Evolutionary conservation across 164 flowering plant genomes (phyloP).

Genomic region (Tinospora cordifolia): DNA sequence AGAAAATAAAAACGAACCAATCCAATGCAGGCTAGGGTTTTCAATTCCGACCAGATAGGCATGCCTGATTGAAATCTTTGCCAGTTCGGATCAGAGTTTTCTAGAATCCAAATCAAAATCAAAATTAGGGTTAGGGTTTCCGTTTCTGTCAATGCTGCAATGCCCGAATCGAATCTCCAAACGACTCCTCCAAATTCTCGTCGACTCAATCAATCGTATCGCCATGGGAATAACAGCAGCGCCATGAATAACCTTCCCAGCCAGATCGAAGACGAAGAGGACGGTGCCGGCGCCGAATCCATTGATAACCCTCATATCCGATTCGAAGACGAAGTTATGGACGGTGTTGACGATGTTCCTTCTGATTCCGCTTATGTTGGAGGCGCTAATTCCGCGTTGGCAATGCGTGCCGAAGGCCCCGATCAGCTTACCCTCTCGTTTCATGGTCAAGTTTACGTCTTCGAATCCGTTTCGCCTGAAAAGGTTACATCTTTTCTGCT

Average conservation of each 20-base stretch:
- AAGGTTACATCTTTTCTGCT: slow-evolving; percentile 23
- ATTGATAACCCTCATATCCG: slow-evolving; percentile 13
- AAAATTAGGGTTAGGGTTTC: not conserved
- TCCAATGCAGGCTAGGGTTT: not conserved
- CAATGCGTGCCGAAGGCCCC: slow-evolving; percentile 15
- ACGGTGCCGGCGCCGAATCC: slow-evolving; percentile 25
- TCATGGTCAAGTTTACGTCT: slow-evolving; percentile 58
- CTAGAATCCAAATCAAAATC: not conserved
- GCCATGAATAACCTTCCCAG: slow-evolving; percentile 14
- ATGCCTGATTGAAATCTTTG: not conserved
- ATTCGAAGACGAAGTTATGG: slow-evolving; percentile 18
- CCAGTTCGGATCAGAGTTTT: not conserved
- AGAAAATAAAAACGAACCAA: slow-evolving; percentile 1
- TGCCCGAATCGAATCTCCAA: slow-evolving; percentile 17
- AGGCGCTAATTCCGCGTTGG: slow-evolving; percentile 15
- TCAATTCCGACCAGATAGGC: not conserved
- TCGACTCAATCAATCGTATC: slow-evolving; percentile 16
- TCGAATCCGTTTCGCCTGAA: slow-evolving; percentile 56
- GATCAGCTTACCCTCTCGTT: slow-evolving; percentile 52
- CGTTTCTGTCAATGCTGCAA: slow-evolving; percentile 8
- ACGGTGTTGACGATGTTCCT: slow-evolving; percentile 19
- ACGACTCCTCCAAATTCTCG: slow-evolving; percentile 16
- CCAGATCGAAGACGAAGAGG: slow-evolving; percentile 29
- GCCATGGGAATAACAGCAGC: slow-evolving; percentile 14
- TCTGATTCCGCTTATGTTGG: slow-evolving; percentile 11